These are phyloP conservation scores for Haplographium delicatum DNA, from an alignment of 495 filamentous ascomycete genomes.

Conservation along the genomic window DNA sequence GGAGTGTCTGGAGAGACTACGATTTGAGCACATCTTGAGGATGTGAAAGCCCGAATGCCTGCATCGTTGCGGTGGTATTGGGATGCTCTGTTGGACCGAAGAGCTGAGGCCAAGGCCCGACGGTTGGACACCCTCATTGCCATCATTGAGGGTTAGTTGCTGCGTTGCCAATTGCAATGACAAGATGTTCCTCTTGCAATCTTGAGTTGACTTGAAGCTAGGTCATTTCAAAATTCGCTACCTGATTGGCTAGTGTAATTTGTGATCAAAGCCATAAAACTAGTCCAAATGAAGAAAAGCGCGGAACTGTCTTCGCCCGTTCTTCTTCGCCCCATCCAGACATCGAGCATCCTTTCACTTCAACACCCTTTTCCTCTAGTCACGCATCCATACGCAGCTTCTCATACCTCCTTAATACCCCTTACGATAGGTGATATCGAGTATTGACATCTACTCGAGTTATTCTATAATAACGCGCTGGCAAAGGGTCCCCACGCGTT, in stretches of 20 bases:
- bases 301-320: background rate
- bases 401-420: background rate
- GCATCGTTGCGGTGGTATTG: slow-evolving; percentile 20
- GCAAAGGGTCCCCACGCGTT: background rate
- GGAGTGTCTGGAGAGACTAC: slow-evolving; percentile 47
- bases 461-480: slow-evolving; percentile 5
- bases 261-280: no score
- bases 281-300: background rate
- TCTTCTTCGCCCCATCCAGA: background rate
- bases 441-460: background rate
- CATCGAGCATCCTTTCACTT: background rate
- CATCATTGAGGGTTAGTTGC: slow-evolving; percentile 49
- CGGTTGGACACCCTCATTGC: slow-evolving; percentile 61
- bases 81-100: slow-evolving; percentile 47
- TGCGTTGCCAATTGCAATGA: slow-evolving; percentile 30
- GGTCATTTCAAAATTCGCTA: background rate
- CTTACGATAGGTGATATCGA: no score
- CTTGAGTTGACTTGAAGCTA: no score
- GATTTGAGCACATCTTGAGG: slow-evolving; percentile 15
- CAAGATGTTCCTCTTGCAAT: no score
- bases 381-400: background rate
- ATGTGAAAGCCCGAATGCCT: slow-evolving; percentile 14
- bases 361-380: background rate
- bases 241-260: no score
- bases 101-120: slow-evolving; percentile 55